These are phyloP conservation scores for Fusarium solani-melongenae DNA, from an alignment of 2,329 filamentous ascomycete species.

Conservation along the genomic window DNA sequence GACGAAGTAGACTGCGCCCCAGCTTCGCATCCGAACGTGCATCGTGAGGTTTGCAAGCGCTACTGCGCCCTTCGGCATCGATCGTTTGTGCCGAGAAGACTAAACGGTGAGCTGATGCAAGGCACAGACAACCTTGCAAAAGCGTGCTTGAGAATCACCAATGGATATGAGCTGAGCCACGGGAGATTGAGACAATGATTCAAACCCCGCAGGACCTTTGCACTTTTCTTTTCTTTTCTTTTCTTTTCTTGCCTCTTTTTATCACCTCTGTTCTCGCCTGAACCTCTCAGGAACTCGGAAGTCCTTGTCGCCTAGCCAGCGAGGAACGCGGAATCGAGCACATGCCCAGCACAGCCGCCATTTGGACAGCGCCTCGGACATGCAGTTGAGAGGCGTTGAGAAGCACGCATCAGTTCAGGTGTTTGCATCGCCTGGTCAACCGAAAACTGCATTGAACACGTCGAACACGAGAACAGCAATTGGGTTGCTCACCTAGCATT, in stretches of 20 bases:
- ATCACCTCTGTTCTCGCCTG: neutral
- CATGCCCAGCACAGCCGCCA: constrained; percentile 6
- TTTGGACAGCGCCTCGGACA: neutral
- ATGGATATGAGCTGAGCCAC: neutral
- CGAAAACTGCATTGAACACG: neutral
- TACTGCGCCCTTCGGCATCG: neutral
- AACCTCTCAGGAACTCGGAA: neutral
- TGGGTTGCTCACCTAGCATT: neutral
- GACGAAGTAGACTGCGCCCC: neutral
- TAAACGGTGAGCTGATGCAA: neutral
- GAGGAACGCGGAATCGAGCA: constrained; percentile 5
- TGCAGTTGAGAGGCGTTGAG: constrained; percentile 3
- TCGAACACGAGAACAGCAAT: neutral
- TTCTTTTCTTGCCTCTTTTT: neutral
- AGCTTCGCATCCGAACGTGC: neutral
- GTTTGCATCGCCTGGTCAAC: neutral
- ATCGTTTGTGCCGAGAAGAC: neutral
- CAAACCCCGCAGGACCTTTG: neutral
- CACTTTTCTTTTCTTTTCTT: neutral
- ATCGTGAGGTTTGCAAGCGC: neutral
- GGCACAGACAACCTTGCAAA: neutral
- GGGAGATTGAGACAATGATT: constrained; percentile 23
- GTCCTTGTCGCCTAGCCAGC: constrained; percentile 27
- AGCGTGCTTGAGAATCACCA: neutral
- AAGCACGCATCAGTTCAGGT: neutral